Percentiles rank a stretch among this genome's conserved stretches.
phyloP scores from a whole-genome alignment of 2,329 filamentous ascomycete species.

The Nemania sp. region DNA sequence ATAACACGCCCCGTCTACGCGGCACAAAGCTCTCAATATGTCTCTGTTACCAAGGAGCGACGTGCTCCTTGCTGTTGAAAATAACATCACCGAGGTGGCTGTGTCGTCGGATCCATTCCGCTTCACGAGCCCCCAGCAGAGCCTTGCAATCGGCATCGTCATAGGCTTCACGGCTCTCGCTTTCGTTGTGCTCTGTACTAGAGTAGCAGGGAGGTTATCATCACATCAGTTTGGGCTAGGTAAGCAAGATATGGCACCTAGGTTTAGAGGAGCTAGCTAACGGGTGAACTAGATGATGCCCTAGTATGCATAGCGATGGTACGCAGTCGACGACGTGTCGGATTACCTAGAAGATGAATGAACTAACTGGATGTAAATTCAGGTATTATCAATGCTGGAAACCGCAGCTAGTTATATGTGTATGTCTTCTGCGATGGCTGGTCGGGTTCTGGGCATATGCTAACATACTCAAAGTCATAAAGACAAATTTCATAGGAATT shows the following conservation, averaged over 20 bases:
- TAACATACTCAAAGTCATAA: conserved; percentile 39
- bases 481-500: conserved; percentile 44
- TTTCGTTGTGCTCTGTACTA: conserved; percentile 39
- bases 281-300: conserved; percentile 38
- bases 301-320: conserved; percentile 45
- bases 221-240: conserved; percentile 43
- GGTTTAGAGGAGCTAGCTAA: conserved; percentile 24
- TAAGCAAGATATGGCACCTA: conserved; percentile 20
- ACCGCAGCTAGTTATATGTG: conserved; percentile 45
- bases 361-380: conserved; percentile 3
- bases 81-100: conserved; percentile 25
- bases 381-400: conserved; percentile 43
- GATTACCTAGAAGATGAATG: background rate
- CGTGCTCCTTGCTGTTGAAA: conserved; percentile 14
- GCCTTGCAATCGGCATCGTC: conserved; percentile 37
- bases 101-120: conserved; percentile 35
- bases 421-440: conserved; percentile 22
- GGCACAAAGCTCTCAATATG: conserved; percentile 25
- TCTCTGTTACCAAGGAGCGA: conserved; percentile 10
- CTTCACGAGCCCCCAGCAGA: conserved; percentile 37
- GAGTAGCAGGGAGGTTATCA: conserved; percentile 41
- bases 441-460: background rate
- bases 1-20: conserved; percentile 14
- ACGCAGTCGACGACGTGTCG: conserved; percentile 13
- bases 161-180: conserved; percentile 41